Evolutionary conservation across 768 basidiomycete genomes (phyloP), one percentile per base, ranked within the genome.

Genomic region (Galerina marginata): DNA sequence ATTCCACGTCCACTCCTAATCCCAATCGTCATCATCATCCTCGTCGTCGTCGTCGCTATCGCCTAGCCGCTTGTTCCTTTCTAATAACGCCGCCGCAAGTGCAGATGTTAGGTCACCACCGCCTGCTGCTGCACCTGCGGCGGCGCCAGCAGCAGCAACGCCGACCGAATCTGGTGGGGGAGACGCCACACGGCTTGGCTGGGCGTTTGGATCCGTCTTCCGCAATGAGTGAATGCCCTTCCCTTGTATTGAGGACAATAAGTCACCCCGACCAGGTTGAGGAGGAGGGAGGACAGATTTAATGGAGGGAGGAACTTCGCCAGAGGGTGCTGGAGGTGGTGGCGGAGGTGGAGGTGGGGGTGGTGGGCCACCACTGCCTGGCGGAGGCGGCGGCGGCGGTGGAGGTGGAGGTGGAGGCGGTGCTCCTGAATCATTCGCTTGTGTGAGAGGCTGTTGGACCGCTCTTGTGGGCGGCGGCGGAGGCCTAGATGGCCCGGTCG

Each of bases 1-100:
- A 36, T 49, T 43, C 49, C 26, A 42, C 26, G 16, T 16, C 12
- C 23, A 42, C 29, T 33, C 16, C 58, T 71, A 80, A 67, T 80
- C 82, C 77, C 81, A 84, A 71, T 90, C 90, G 59, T 87, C 87
- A 43, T 89, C 88, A 37, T 88, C 87, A 23, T 90, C 88, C 0
- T 88, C 88, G 4, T 91, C 90, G 20, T 90, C 89, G 51, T 91
- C 89, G 65, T 92, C 91, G 67, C 90, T 92, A 65, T 95, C 93
- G 2, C 91, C 94, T 65, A 96, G 77, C 69, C 92, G 89, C 77
- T 91, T 93, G 71, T 92, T 96, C 65, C 95, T 78, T 71, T 90
- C 86, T 66, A 88, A 76, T 62, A 98, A 74, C 1, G 95, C 95
- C 50, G 86, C 90, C 5, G 94, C 95, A 47, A 97, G 77, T 7